Evolutionary conservation across 2,329 filamentous ascomycete genomes (phyloP).

Genomic region (Trichoderma sp.): DNA sequence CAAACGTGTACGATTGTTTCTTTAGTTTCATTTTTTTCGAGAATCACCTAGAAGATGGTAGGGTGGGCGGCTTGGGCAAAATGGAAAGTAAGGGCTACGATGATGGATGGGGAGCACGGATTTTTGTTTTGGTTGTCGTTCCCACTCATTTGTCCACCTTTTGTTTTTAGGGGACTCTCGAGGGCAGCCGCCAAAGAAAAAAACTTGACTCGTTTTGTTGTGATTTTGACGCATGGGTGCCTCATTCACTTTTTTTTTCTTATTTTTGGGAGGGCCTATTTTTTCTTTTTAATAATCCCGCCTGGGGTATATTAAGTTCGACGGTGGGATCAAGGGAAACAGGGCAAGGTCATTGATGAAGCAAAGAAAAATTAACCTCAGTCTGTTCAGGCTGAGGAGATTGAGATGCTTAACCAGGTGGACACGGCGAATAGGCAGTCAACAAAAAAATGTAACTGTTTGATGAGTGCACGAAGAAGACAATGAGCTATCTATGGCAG

Average conservation of each 20-base stretch:
- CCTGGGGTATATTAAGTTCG: conserved; percentile 10
- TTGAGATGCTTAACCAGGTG: conserved; percentile 25
- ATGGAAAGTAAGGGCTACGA: conserved; percentile 33
- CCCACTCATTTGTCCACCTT: conserved; percentile 32
- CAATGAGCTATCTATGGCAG: background rate
- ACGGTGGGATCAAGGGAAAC: conserved; percentile 25
- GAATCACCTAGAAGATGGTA: conserved; percentile 42
- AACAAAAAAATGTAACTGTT: conserved; percentile 28
- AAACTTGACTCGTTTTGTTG: conserved; percentile 28
- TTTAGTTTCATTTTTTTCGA: conserved; percentile 33
- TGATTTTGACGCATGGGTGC: conserved; percentile 27
- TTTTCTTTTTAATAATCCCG: conserved; percentile 17
- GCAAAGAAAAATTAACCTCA: conserved; percentile 17
- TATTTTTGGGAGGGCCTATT: background rate
- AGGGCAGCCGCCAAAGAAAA: conserved; percentile 21
- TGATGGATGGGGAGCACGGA: conserved; percentile 31
- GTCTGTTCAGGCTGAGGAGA: background rate
- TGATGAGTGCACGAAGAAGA: conserved; percentile 26
- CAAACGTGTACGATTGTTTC: conserved; percentile 46
- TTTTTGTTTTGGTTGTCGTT: conserved; percentile 36
- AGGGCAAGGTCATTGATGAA: conserved; percentile 26
- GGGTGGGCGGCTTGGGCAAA: conserved; percentile 37
- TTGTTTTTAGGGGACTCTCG: conserved; percentile 8
- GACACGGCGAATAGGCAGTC: conserved; percentile 28
- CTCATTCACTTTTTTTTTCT: conserved; percentile 25